Base-by-base conservation (phyloP, 2,329 filamentous ascomycete species). In the Chalara sp. region DNA sequence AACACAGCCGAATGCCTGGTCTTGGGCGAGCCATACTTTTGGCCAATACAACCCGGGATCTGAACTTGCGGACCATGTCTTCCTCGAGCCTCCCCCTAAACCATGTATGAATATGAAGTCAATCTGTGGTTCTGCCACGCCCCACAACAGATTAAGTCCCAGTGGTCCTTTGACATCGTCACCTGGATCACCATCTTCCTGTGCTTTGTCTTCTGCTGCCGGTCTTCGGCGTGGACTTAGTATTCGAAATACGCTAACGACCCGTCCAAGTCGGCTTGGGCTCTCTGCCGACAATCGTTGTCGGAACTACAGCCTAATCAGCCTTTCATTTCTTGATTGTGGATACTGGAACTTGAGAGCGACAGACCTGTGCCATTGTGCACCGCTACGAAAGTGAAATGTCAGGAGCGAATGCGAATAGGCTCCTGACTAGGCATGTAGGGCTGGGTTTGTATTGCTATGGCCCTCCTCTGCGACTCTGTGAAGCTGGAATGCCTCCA, bases 31-130 rank as follows among this genome's bases (percentile, higher is more conserved):
- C 62, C 65, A 72, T 42, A 55, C 56, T 39, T 61, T 55, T 1
- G 69, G 69, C 69, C 69, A 70, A 53, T 60, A 71, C 28, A 61
- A 58, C 3, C 47, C 12, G 1, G 50, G 52, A 6, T 66, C 55
- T 5, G 48, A 13, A 1, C 53, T 53, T 45, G 62, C 62, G 6
- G 53, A 58, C 69, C 70, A 72, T 42, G 68, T 68, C 51, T 63
- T 66, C 13, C 60, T 51, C 33, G 64, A 68, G 2, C 63, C 63
- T 11, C 69, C 69, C 5, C 64, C 65, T 3, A 72, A 63, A 1
- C 69, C 68, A 51, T 72, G 68, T 6, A 71, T 59, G 49, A 71
- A 71, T 37, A 37, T 37, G n/a, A 37, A 37, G n/a, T 37, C 35
- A n/a, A 37, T n/a, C 35, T 37, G 35, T 4, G 35, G 35, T 37